Conservation (phyloP, 83 land plant genomes). For the Picea abies region DNA sequence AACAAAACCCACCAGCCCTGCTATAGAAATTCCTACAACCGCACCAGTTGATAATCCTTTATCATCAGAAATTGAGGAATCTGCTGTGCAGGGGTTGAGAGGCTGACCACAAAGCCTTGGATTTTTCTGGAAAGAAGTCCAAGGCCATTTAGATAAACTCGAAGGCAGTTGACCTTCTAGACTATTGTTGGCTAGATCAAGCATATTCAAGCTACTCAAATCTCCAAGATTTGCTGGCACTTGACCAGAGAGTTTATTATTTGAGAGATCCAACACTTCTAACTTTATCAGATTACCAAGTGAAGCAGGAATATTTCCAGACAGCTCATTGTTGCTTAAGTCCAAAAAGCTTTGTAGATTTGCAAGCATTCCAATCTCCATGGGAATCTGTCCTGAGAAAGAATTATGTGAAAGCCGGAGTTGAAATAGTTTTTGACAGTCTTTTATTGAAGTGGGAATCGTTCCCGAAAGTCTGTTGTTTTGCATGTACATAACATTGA, state of each 20-base stretch:
- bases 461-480: slow-evolving; percentile 52
- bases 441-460: slow-evolving; percentile 53
- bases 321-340: slow-evolving; percentile 69
- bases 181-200: slow-evolving; percentile 71
- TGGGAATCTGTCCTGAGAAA: slow-evolving; percentile 58
- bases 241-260: slow-evolving; percentile 67
- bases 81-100: slow-evolving; percentile 32
- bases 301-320: slow-evolving; percentile 68
- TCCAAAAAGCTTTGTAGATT: slow-evolving; percentile 69
- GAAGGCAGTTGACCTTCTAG: slow-evolving; percentile 60
- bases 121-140: slow-evolving; percentile 65
- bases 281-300: slow-evolving; percentile 54
- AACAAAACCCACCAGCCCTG: slow-evolving; percentile 28
- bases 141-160: slow-evolving; percentile 43
- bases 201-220: slow-evolving; percentile 59
- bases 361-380: slow-evolving; percentile 54
- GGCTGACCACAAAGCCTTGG: slow-evolving; percentile 66
- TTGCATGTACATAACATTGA: slow-evolving; percentile 57
- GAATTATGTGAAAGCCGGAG: slow-evolving; percentile 53
- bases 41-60: slow-evolving; percentile 16
- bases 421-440: slow-evolving; percentile 54
- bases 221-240: slow-evolving; percentile 52
- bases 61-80: not conserved
- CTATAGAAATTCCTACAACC: slow-evolving; percentile 34
- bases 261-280: slow-evolving; percentile 71